A percentile compares a stretch with the other conserved stretches of the same genome.
phyloP scores from a whole-genome alignment of 371 early-diverging fungal genomes.

The Lichtheimia ornata region DNA sequence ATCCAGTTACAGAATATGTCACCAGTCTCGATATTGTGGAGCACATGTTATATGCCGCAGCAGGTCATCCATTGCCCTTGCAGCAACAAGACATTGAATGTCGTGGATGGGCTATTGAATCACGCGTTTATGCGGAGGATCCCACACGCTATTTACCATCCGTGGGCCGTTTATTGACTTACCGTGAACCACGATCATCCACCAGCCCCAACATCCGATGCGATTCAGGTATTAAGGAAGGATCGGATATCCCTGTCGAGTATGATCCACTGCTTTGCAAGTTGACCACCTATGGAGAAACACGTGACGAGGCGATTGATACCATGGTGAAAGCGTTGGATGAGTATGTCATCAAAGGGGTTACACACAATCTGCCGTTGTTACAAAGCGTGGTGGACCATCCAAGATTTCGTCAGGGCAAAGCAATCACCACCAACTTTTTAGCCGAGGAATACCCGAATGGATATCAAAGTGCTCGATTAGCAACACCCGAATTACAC shows the following conservation, averaged over 20 bases:
- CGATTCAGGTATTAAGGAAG: constrained; percentile 64
- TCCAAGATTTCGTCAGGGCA: constrained; percentile 76
- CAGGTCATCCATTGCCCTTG: constrained; percentile 60
- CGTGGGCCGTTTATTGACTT: constrained; percentile 71
- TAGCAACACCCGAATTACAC: constrained; percentile 44
- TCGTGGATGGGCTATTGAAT: constrained; percentile 85
- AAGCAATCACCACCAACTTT: constrained; percentile 82
- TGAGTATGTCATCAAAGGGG: constrained; percentile 89
- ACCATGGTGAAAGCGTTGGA: constrained; percentile 86
- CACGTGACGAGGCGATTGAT: constrained; percentile 75
- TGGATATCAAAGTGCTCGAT: constrained; percentile 82
- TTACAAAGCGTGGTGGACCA: constrained; percentile 85
- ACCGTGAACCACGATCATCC: constrained; percentile 29
- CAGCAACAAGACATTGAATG: constrained; percentile 63
- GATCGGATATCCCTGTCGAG: constrained; percentile 82
- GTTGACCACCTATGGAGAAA: constrained; percentile 83
- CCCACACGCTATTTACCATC: constrained; percentile 88
- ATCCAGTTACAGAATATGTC: constrained; percentile 96
- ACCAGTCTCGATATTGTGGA: constrained; percentile 94
- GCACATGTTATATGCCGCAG: constrained; percentile 83
- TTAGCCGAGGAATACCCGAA: constrained; percentile 88
- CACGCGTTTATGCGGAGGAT: constrained; percentile 91
- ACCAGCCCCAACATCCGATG: constrained; percentile 24
- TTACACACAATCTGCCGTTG: constrained; percentile 95
- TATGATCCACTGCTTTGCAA: constrained; percentile 90